Conservation (phyloP, 164 flowering plant species). For the Malania oleifera region DNA sequence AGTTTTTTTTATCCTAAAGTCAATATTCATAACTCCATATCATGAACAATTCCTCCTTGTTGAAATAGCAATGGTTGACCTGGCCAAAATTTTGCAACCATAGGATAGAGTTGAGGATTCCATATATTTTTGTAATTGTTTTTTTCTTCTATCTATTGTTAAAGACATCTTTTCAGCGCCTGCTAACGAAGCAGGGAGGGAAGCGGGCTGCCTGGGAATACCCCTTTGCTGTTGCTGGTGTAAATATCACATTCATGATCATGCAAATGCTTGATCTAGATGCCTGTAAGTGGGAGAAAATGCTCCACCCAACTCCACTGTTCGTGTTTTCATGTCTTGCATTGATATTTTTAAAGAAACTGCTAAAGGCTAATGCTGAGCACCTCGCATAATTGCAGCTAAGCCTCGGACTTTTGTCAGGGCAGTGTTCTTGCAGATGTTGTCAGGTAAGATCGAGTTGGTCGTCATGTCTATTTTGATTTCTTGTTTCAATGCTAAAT, state of each 20-base stretch:
- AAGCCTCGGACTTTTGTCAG: conserved; percentile 64
- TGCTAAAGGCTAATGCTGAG: conserved; percentile 17
- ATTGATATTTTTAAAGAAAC: neutral
- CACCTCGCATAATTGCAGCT: conserved; percentile 37
- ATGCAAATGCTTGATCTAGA: conserved; percentile 91
- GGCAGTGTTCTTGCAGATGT: conserved; percentile 68
- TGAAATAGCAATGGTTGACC: no score
- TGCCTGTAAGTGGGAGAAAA: conserved; percentile 38
- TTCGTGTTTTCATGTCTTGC: no score
- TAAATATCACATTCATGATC: conserved; percentile 90
- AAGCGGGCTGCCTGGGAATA: conserved; percentile 85
- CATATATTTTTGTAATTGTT: neutral
- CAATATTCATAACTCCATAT: no score
- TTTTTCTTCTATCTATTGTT: neutral
- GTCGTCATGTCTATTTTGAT: no score
- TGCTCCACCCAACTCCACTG: no score
- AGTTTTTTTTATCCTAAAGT: no score
- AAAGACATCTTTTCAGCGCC: conserved; percentile 71
- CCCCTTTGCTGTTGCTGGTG: conserved; percentile 94
- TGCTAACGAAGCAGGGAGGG: conserved; percentile 72
- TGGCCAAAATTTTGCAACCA: neutral
- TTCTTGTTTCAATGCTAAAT: no score
- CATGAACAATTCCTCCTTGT: no score
- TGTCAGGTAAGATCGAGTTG: conserved; percentile 62
- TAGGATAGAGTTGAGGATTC: neutral